Evolutionary conservation across 306 rosid genomes (phyloP), one percentile per base, ranked within the genome.

Genomic region (Argentina anserina): DNA sequence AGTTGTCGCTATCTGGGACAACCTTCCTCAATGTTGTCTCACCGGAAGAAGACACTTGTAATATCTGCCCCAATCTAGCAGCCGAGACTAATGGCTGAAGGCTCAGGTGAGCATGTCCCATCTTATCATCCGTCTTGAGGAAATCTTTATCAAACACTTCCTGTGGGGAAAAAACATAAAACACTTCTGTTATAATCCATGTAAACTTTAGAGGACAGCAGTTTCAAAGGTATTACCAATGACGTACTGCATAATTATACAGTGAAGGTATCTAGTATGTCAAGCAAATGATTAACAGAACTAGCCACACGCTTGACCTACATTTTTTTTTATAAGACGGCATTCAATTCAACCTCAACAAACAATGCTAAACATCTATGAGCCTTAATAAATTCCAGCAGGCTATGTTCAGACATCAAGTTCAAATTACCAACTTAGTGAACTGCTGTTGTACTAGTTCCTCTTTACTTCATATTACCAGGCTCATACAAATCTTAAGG

Each of bases 71-170:
- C 80, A 95, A 71, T 78, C 99, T 83, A 10, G 97, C 93, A 14
- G 99, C 91, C 0, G 97, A 91, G 65, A 88, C 85, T 69, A 91
- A 59, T 9, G 99, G 99, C 75, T 91, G 96, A 73, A 95, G 97
- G 81, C 79, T 90, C 63, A 95, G 81, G 75, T 87, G 78, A 11
- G 97, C 99, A 80, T 84, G 87, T 49, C 99, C 99, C 99, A 95
- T 95, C 79, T 95, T 86, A 85, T 94, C 98, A 81, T 94, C 99
- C 14, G 92, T 66, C 87, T 94, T 94, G 83, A 91, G 84, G 65
- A 89, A 92, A 83, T 91, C 96, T 81, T 91, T 94, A 60, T 95
- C 97, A 69, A 95, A 95, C 46, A 95, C 97, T 86, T 95, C 99
- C 99, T 95, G 52, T 47, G 13, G 58, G 39, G 9, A 67, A 33